Evolutionary conservation across 331 rosid species (phyloP).

Genomic region (Saraca asoca): DNA sequence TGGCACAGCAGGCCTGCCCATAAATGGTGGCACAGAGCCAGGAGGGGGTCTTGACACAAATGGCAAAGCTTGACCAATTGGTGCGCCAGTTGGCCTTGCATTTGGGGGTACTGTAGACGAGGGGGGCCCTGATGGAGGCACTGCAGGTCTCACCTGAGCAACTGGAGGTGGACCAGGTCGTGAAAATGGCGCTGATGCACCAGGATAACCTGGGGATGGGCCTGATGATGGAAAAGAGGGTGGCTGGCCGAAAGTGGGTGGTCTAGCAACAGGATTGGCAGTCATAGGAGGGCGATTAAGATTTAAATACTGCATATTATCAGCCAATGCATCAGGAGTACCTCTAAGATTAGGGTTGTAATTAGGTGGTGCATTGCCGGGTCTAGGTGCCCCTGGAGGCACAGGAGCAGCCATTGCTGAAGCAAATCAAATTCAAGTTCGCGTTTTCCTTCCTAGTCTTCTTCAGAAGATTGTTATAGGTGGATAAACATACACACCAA

Average conservation of each 20-base stretch:
- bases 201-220: slow-evolving; percentile 49
- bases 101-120: slow-evolving; percentile 50
- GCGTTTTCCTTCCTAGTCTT: slow-evolving; percentile 24
- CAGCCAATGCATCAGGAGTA: slow-evolving; percentile 51
- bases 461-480: neutral
- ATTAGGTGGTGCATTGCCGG: slow-evolving; percentile 60
- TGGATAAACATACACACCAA: neutral
- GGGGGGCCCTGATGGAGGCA: slow-evolving; percentile 56
- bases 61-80: slow-evolving; percentile 62
- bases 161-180: slow-evolving; percentile 76
- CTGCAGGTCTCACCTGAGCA: slow-evolving; percentile 50
- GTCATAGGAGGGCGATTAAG: slow-evolving; percentile 69
- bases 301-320: slow-evolving; percentile 64
- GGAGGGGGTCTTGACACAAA: slow-evolving; percentile 70
- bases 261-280: slow-evolving; percentile 67
- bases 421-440: slow-evolving; percentile 41
- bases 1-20: slow-evolving; percentile 45
- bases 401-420: slow-evolving; percentile 76
- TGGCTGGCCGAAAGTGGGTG: slow-evolving; percentile 75
- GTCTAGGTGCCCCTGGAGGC: slow-evolving; percentile 97
- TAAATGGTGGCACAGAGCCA: slow-evolving; percentile 37
- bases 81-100: slow-evolving; percentile 68
- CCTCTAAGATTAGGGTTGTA: slow-evolving; percentile 52
- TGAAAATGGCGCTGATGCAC: slow-evolving; percentile 49
- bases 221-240: slow-evolving; percentile 57